Conservation (phyloP, 2,329 filamentous ascomycete genomes). For the Colletotrichum chlorophyti region DNA sequence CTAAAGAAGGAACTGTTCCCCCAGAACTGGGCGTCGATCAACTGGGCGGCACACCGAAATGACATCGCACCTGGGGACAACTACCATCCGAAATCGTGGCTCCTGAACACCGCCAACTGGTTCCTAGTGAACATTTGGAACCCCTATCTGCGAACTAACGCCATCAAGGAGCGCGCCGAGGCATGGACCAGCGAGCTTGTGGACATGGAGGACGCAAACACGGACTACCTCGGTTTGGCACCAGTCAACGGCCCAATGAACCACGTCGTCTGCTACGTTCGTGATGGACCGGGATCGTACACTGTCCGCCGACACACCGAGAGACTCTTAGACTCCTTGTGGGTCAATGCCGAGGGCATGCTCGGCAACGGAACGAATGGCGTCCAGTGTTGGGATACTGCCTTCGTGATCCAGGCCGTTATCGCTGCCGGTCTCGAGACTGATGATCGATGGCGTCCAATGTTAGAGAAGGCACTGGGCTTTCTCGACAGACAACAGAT, state of each 20-base stretch:
- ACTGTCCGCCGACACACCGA: conserved; percentile 81
- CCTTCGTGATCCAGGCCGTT: conserved; percentile 85
- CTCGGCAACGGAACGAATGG: conserved; percentile 95
- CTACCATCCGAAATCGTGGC: conserved; percentile 89
- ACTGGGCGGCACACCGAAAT: conserved; percentile 82
- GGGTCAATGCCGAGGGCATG: conserved; percentile 93
- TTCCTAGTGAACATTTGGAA: conserved; percentile 80
- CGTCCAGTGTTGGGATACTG: conserved; percentile 97
- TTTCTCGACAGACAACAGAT: conserved; percentile 95
- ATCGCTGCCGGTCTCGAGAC: conserved; percentile 80
- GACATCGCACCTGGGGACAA: conserved; percentile 82
- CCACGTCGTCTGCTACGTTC: conserved; percentile 82
- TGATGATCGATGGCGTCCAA: conserved; percentile 78
- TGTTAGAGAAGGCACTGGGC: conserved; percentile 81
- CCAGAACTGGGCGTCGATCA: conserved; percentile 77
- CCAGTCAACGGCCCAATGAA: conserved; percentile 94
- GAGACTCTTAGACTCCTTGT: conserved; percentile 83
- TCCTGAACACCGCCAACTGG: conserved; percentile 83
- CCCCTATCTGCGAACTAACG: conserved; percentile 74
- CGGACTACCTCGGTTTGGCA: conserved; percentile 83
- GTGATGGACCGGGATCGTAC: conserved; percentile 77
- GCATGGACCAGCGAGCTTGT: conserved; percentile 84
- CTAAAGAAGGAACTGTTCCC: conserved; percentile 84
- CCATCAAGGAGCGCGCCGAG: conserved; percentile 75
- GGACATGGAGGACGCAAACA: conserved; percentile 92